Evolutionary conservation across 805 yeast species (phyloP), one percentile per base, ranked within the genome.

Genomic region (Candida ponderosae): DNA sequence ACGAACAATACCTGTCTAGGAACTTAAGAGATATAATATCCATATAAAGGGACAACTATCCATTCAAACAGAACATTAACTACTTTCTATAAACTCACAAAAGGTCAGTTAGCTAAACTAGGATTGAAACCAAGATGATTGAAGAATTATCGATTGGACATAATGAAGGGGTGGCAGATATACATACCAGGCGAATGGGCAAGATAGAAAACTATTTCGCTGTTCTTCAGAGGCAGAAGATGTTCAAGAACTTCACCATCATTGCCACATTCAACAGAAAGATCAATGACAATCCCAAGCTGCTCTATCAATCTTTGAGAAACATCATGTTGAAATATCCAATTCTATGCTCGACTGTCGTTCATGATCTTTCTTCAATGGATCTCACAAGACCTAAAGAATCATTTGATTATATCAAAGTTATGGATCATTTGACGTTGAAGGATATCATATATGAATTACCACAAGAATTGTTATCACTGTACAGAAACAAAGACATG

Each of bases 181-280:
- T 7, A 8, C 32, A 34, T 21, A 33, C 31, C 31, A 27, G 54
- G 26, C 39, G 51, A 11, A 40, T 44, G 23, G 53, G 53, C 10
- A 31, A 43, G 15, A 37, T 48, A 5, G 54, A 50, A 40, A 50
- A 50, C 40, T 50, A 42, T 37, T 50, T 50, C 35, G 41, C 44
- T 6, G 18, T 43, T 16, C 27, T 43, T 2, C 46, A 44, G 29
- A 36, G 53, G 24, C 47, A 41, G 11, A 21, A 42, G 18, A 31
- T 50, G 14, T 48, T 45, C 34, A 48, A 44, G 36, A 42, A 43
- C 37, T 50, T 48, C 27, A 32, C 39, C 10, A n/a, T 50, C 4
- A 31, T 43, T 2, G 40, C 40, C 10, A 28, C 33, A 1, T 50
- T 47, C 34, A 41, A 43, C 35, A 29, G 23, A 7, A 31, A 34